Conservation (phyloP, 2,329 filamentous ascomycete genomes). For the Clarireedia hainanense region DNA sequence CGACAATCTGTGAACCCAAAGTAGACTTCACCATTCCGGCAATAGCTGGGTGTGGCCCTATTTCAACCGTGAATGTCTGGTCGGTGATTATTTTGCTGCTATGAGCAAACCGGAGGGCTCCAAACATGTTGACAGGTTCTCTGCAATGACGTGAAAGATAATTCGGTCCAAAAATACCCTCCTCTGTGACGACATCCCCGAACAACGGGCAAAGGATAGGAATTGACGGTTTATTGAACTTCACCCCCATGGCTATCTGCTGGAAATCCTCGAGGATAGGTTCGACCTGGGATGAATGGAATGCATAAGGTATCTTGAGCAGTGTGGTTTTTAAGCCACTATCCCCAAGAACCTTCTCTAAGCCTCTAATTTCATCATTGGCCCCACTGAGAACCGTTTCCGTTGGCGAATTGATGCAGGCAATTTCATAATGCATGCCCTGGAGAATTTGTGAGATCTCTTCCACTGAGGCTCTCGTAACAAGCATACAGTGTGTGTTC, state of each 20-base stretch:
- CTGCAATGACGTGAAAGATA: not conserved
- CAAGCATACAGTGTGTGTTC: not conserved
- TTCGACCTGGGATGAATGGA: conserved; percentile 6
- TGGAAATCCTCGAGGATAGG: not conserved
- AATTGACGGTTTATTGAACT: not conserved
- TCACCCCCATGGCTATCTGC: not conserved
- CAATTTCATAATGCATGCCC: not conserved
- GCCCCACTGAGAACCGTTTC: not conserved
- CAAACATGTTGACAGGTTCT: not conserved
- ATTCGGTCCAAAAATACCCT: not conserved
- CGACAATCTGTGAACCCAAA: not conserved
- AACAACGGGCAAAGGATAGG: not conserved
- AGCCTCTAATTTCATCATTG: not conserved
- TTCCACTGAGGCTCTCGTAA: not conserved
- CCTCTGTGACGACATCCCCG: not conserved
- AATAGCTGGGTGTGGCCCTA: not conserved
- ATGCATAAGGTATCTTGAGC: not conserved
- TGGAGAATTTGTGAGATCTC: not conserved
- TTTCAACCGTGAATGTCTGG: not conserved
- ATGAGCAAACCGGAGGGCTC: not conserved
- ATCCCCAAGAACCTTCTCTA: not conserved
- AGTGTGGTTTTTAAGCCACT: not conserved
- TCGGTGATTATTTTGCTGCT: not conserved
- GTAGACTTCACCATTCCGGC: too few species aligned
- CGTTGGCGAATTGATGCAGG: not conserved